Base-by-base conservation (phyloP, 139 green algal genomes). In the Chlamydomonas sphaeroides region DNA sequence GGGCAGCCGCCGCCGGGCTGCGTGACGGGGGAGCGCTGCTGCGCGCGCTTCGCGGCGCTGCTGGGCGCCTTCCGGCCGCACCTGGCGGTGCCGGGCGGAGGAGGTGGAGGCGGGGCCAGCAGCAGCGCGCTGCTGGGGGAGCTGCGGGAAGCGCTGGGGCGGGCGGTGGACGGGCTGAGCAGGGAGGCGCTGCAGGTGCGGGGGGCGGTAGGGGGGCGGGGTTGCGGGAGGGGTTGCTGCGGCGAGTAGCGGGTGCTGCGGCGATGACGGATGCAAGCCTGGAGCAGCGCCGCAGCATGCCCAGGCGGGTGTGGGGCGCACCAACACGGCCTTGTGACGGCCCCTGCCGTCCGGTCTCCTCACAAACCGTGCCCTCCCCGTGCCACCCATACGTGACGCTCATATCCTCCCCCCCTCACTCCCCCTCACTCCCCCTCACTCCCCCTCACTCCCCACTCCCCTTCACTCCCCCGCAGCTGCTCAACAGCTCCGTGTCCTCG, bases 41-140 rank as follows among this genome's bases (percentile, higher is more conserved):
- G 65, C 25, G 28, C 25, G 35, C 65, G 77, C 48, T 84, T 72
- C 77, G 28, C 35, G 49, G 49, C 72, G 65, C 77, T 84, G 48
- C 35, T 84, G 23, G 75, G 62, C 28, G 75, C 75, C 4, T 72
- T 73, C 42, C 42, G 75, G 42, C 63, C 75, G 42, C 75, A 82
- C 75, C 62, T 65, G 61, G 20, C 20, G 17, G 39, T 26, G 6
- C 25, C 41, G 61, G 23, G 42, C 28, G 25, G 30, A 38, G 42
- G 32, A 53, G 20, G n/a, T 23, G 67, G 41, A 10, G 25, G 38
- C 38, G 65, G 38, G 25, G 38, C 65, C 7, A 66, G 59, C 59
- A 23, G 59, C 59, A 8, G 11, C 8, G 59, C 75, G 32, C 62
- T 82, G 41, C 42, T 82, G 21, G 45, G 75, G 5, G 75, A 56